phyloP scores from a whole-genome alignment of 371 early-diverging fungal species.

The Saksenaea vasiformis region DNA sequence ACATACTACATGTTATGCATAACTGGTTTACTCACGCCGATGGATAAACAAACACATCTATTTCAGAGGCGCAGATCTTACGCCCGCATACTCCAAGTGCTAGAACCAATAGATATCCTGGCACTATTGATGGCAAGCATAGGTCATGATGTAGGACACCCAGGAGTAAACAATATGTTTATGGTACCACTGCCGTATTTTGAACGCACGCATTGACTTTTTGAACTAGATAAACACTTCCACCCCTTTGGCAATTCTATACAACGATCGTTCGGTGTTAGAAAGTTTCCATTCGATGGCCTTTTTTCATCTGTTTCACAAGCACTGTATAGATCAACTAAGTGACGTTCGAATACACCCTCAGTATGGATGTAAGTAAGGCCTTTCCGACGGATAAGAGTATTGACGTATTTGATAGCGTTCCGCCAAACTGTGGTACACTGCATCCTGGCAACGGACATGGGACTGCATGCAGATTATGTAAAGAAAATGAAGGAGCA shows the following conservation, averaged over 20 bases:
- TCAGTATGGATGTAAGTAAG: constrained; percentile 9
- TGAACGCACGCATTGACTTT: constrained; percentile 20
- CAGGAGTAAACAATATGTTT: constrained; percentile 83
- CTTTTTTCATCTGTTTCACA: constrained; percentile 78
- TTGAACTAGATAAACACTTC: constrained; percentile 60
- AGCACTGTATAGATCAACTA: constrained; percentile 54
- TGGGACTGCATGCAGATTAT: constrained; percentile 76
- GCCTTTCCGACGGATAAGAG: constrained; percentile 11
- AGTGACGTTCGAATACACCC: constrained; percentile 29
- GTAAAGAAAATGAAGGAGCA: constrained; percentile 68
- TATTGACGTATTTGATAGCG: constrained; percentile 29
- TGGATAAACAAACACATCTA: constrained; percentile 12
- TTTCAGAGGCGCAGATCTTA: constrained; percentile 18
- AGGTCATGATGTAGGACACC: constrained; percentile 88
- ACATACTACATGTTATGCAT: constrained; percentile 75
- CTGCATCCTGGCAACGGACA: constrained; percentile 79
- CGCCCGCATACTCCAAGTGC: constrained; percentile 30
- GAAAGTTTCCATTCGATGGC: constrained; percentile 94
- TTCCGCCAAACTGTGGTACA: constrained; percentile 69
- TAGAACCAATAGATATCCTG: constrained; percentile 73
- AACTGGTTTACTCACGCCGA: constrained; percentile 54
- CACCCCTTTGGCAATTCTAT: constrained; percentile 85
- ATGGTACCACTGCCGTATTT: constrained; percentile 45
- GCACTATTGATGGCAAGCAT: constrained; percentile 77
- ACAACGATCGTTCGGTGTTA: constrained; percentile 91